Evolutionary conservation across 2,329 filamentous ascomycete species (phyloP).

Genomic region (Pseudogymnoascus sp.): DNA sequence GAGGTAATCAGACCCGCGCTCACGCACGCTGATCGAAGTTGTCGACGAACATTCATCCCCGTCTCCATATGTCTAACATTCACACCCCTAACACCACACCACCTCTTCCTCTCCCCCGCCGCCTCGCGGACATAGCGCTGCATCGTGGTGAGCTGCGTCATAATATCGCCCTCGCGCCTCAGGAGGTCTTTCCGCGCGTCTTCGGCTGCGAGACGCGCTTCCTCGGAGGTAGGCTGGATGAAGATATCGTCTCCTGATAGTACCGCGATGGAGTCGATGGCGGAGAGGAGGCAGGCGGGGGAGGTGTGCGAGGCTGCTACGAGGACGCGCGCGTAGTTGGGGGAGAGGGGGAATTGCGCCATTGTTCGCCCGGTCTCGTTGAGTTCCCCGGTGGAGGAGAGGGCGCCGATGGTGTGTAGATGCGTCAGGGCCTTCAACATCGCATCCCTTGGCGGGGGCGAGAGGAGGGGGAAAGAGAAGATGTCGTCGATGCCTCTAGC

Average conservation of each 20-base stretch:
- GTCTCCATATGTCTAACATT: conserved; percentile 54
- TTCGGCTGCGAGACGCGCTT: conserved; percentile 46
- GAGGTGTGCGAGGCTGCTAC: conserved; percentile 66
- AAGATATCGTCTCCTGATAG: conserved; percentile 59
- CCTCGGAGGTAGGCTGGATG: conserved; percentile 49
- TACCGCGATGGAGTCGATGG: conserved; percentile 72
- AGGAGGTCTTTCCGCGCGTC: conserved; percentile 47
- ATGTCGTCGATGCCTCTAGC: conserved; percentile 79
- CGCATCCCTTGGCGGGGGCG: conserved; percentile 66
- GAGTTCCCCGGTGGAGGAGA: conserved; percentile 64
- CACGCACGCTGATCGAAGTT: conserved; percentile 49
- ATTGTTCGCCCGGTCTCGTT: conserved; percentile 68
- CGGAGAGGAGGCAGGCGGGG: conserved; percentile 66
- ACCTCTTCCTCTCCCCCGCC: conserved; percentile 37
- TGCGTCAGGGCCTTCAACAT: conserved; percentile 77
- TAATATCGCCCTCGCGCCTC: conserved; percentile 55
- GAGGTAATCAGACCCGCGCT: conserved; percentile 38
- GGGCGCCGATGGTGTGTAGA: conserved; percentile 67
- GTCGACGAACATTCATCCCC: conserved; percentile 52
- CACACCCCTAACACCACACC: conserved; percentile 51
- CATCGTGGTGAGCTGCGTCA: conserved; percentile 56
- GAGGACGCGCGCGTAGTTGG: conserved; percentile 71
- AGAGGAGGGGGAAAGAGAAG: conserved; percentile 74
- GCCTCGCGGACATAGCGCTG: conserved; percentile 52
- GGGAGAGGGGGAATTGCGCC: conserved; percentile 74